Percentiles rank a stretch among this genome's conserved stretches.
Conservation (phyloP, 225 moss, liverwort and hornwort species). For the Physcomitrellopsis africana region DNA sequence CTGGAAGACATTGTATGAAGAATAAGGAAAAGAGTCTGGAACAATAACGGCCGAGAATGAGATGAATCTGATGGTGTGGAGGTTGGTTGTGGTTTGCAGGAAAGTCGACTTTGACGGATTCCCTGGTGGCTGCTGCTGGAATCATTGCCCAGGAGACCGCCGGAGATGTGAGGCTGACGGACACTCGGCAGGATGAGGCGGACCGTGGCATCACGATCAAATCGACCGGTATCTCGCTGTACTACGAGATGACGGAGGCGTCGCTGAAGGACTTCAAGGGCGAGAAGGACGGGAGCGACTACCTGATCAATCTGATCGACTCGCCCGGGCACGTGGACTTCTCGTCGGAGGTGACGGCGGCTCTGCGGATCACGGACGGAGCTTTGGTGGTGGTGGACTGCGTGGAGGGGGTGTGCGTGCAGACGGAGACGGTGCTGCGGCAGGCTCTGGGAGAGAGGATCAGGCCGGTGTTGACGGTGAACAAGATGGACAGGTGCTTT, state of each 20-base stretch:
- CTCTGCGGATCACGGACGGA: slow-evolving; percentile 46
- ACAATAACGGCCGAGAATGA: no score
- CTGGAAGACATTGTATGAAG: no score
- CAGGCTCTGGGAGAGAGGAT: slow-evolving; percentile 61
- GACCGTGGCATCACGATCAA: slow-evolving; percentile 44
- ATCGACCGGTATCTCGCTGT: slow-evolving; percentile 37
- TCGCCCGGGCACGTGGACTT: slow-evolving; percentile 39
- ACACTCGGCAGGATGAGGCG: slow-evolving; percentile 41
- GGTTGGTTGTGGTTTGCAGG: slow-evolving; percentile 9
- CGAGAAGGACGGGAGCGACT: slow-evolving; percentile 19
- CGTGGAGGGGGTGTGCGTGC: slow-evolving; percentile 58
- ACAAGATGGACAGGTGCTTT: no score
- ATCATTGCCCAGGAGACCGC: slow-evolving; percentile 41
- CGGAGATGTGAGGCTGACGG: slow-evolving; percentile 34
- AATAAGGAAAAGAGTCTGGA: no score
- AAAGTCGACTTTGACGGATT: slow-evolving; percentile 46
- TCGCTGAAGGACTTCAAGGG: slow-evolving; percentile 31
- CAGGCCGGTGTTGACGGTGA: slow-evolving; percentile 25
- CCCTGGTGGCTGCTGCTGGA: slow-evolving; percentile 39
- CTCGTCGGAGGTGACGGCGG: slow-evolving; percentile 12
- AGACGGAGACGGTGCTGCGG: slow-evolving; percentile 56
- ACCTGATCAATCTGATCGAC: slow-evolving; percentile 43
- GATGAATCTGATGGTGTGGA: no score
- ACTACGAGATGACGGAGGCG: slow-evolving; percentile 36
- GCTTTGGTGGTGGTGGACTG: slow-evolving; percentile 64